Evolutionary conservation across 345 rosid species (phyloP).

Genomic region (Moricandia moricandioides): DNA sequence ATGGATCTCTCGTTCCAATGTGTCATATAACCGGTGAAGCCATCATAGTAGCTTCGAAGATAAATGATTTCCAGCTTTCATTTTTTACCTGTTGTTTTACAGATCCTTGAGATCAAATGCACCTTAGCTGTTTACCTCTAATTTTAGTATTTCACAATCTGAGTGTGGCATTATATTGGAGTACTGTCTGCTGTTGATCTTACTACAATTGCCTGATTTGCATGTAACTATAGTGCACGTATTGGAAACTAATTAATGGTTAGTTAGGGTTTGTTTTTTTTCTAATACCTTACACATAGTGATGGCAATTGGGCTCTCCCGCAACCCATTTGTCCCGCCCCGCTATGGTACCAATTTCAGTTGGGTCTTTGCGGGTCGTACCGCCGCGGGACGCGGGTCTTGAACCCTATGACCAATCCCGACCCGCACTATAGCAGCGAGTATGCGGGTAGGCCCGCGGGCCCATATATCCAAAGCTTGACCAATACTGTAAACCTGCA

Average conservation of each 20-base stretch:
- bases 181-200: background rate
- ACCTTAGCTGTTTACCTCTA: background rate
- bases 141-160: background rate
- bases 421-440: no score
- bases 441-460: no score
- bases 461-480: no score
- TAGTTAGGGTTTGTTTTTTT: no score
- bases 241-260: background rate
- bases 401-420: no score
- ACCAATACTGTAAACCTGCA: no score
- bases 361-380: no score
- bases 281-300: no score
- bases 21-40: background rate
- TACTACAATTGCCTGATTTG: background rate
- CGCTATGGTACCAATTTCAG: no score
- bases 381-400: no score
- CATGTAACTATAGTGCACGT: background rate
- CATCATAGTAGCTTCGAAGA: constrained; percentile 2
- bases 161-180: background rate
- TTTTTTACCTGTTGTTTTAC: background rate
- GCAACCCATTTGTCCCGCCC: no score
- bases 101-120: background rate
- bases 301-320: no score
- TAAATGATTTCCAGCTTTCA: background rate
- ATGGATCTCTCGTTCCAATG: background rate